A percentile compares a stretch with the other conserved stretches of the same genome.
phyloP scores from a whole-genome alignment of 2,329 filamentous ascomycete genomes.

The Venturia asperata region DNA sequence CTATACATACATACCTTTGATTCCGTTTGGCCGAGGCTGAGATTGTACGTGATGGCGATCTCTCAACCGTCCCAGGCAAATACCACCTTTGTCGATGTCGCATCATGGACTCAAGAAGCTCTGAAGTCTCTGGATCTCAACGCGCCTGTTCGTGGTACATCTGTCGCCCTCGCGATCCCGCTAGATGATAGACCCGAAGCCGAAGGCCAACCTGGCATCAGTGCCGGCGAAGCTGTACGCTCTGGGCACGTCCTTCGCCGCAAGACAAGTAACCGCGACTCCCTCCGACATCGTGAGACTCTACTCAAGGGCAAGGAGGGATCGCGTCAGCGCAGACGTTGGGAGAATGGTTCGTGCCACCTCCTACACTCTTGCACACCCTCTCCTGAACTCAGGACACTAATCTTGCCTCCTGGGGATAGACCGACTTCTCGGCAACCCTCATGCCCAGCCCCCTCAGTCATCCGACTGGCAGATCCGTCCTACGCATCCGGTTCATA shows the following conservation, averaged over 20 bases:
- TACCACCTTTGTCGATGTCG: slow-evolving; percentile 33
- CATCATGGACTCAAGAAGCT: slow-evolving; percentile 44
- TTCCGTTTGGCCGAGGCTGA: slow-evolving; percentile 5
- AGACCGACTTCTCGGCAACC: slow-evolving; percentile 84
- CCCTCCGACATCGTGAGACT: slow-evolving; percentile 61
- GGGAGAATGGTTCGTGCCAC: slow-evolving; percentile 72
- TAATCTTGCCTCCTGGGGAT: slow-evolving; percentile 20
- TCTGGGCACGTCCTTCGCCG: slow-evolving; percentile 44
- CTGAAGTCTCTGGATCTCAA: slow-evolving; percentile 35
- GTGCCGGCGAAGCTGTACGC: slow-evolving; percentile 41
- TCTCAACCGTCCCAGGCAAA: not conserved
- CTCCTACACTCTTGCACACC: not conserved
- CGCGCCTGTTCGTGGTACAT: slow-evolving; percentile 43
- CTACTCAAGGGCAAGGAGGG: slow-evolving; percentile 87
- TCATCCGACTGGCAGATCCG: slow-evolving; percentile 75
- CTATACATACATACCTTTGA: not conserved
- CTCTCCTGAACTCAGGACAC: not conserved
- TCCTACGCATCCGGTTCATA: slow-evolving; percentile 70
- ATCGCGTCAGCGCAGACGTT: slow-evolving; percentile 74
- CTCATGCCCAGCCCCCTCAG: slow-evolving; percentile 74
- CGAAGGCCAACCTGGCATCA: slow-evolving; percentile 26
- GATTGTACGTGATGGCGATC: slow-evolving; percentile 15
- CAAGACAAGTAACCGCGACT: slow-evolving; percentile 52
- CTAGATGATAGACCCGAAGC: slow-evolving; percentile 52
- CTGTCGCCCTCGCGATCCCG: slow-evolving; percentile 63